Conservation (phyloP, 345 rosid species). For the Syzygium grande region DNA sequence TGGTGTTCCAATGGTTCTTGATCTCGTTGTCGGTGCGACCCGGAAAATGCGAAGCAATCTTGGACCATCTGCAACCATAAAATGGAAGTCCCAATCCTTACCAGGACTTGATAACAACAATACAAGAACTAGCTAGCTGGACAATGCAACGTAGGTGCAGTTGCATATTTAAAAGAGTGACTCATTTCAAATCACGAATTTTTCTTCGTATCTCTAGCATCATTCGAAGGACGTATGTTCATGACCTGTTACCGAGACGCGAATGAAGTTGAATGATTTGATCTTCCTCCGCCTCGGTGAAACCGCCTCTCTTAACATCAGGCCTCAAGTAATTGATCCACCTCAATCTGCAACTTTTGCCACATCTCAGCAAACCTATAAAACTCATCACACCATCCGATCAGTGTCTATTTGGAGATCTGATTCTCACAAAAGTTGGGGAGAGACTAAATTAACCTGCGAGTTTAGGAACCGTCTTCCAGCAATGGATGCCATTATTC, state of each 20-base stretch:
- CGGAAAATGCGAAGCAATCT: conserved; percentile 80
- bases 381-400: neutral
- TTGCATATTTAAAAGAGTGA: neutral
- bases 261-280: conserved; percentile 76
- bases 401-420: neutral
- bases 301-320: conserved; percentile 78
- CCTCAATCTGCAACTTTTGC: conserved; percentile 85
- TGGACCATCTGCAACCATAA: conserved; percentile 63
- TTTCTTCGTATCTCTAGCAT: neutral
- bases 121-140: neutral
- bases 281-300: conserved; percentile 74
- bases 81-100: neutral
- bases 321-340: conserved; percentile 95
- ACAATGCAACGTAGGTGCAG: neutral
- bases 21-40: conserved; percentile 95
- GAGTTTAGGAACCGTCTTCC: conserved; percentile 86
- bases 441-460: conserved; percentile 40
- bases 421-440: neutral
- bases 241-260: conserved; percentile 68
- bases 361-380: conserved; percentile 76
- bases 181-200: neutral
- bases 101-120: neutral
- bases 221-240: neutral
- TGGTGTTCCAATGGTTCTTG: conserved; percentile 93
- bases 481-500: conserved; percentile 85